Evolutionary conservation across 129 eudicot species (phyloP).

Genomic region (sunflower (Helianthus annuus)): DNA sequence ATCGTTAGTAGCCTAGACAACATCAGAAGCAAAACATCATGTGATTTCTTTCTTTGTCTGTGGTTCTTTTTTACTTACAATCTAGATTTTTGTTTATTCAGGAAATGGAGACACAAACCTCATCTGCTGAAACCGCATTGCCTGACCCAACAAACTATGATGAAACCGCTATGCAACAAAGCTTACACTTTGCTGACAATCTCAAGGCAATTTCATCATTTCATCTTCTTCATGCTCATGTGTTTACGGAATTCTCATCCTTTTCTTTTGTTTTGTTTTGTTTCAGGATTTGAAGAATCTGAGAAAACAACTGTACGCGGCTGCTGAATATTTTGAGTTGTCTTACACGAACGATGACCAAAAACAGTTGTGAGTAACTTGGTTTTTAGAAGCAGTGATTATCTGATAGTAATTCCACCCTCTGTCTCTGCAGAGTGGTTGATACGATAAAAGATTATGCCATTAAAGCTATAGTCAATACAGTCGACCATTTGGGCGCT

Average conservation of each 20-base stretch:
- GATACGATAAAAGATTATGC: constrained; percentile 77
- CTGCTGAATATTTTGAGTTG: constrained; percentile 84
- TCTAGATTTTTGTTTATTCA: not conserved
- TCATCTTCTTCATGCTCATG: not conserved
- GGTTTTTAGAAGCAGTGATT: constrained; percentile 2
- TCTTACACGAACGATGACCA: not conserved
- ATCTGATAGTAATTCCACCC: not conserved
- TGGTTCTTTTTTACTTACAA: too few relatives aligned
- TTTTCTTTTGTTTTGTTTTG: constrained; percentile 10
- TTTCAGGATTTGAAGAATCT: constrained; percentile 85
- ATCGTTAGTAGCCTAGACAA: too few relatives aligned
- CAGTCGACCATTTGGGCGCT: constrained; percentile 91
- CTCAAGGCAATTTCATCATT: constrained; percentile 52
- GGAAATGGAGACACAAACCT: constrained; percentile 50
- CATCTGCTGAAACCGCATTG: not conserved
- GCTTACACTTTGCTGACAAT: constrained; percentile 71
- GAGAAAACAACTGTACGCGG: constrained; percentile 74
- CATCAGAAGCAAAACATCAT: not conserved
- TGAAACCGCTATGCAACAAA: constrained; percentile 82
- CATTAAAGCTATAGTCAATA: constrained; percentile 75
- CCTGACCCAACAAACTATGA: constrained; percentile 63
- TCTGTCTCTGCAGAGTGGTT: constrained; percentile 32
- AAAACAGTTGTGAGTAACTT: constrained; percentile 54
- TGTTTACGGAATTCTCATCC: not conserved
- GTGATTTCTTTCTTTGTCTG: not conserved